Evolutionary conservation across 2,329 filamentous ascomycete genomes (phyloP), one percentile per base, ranked within the genome.

Genomic region (Clarireedia sp.): DNA sequence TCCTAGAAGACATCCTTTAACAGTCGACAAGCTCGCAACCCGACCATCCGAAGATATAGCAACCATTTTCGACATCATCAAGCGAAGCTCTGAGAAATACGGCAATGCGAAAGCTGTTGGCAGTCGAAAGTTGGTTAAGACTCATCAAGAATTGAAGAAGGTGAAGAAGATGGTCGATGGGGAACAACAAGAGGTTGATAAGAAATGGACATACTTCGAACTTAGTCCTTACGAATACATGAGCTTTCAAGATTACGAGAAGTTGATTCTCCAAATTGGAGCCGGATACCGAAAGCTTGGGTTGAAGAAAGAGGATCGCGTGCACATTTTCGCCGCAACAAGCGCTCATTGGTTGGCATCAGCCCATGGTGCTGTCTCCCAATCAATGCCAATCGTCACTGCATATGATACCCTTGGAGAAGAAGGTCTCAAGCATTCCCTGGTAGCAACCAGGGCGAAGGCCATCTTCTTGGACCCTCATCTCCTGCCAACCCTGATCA

Each of bases 401-500:
- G 90, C 91, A 50, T 96, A 96, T 72, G 91, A 96, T 70, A 95
- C 90, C 16, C 83, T 96, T 48, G 91, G 91, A 55, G 80, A 89
- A 66, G 82, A 84, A 60, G 91, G 90, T 43, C 81, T 96, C 59
- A 83, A 85, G 73, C 90, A 95, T 75, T 95, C 90, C 2, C 80
- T 96, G 60, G 77, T 83, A 33, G 87, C 95, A 73, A 94, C 89
- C 54, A 76, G 83, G 59, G 86, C 89, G 52, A 83, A 83, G 64
- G 86, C 86, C 70, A 92, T 96, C 77, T 95, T 91, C 72, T 80
- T 89, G 60, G 91, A 96, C 68, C 86, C 90, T 8, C 82, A 87
- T 63, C 82, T 96, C 51, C 74, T 87, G 54, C 75, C 75, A n/a
- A 83, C 74, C 38, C 72, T 82, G 37, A 71, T 72, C 63, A 78